Conservation (phyloP, 345 rosid species). For the Salix dunnii region DNA sequence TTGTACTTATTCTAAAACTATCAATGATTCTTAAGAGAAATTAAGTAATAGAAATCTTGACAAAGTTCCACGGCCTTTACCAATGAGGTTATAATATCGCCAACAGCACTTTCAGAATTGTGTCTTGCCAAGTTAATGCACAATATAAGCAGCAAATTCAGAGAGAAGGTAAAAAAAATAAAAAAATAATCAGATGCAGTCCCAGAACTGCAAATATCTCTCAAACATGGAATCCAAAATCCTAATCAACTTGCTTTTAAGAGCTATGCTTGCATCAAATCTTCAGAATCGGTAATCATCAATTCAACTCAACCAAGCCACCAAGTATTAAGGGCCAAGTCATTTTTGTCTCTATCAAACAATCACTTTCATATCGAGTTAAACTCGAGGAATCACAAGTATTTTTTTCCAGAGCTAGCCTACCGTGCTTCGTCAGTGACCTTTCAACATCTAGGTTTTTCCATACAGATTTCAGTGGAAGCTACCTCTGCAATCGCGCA, state of each 20-base stretch:
- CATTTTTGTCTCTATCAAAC: background rate
- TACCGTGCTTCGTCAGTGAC: background rate
- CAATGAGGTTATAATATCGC: background rate
- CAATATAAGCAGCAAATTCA: too few relatives aligned
- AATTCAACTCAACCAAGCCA: background rate
- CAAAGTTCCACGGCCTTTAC: background rate
- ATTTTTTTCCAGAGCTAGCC: background rate
- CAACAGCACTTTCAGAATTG: background rate
- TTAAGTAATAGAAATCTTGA: background rate
- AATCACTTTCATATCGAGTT: background rate
- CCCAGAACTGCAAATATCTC: background rate
- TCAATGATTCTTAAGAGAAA: background rate
- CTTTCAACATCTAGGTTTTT: background rate
- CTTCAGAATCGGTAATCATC: background rate
- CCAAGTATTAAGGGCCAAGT: background rate
- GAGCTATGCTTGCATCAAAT: background rate
- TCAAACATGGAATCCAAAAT: background rate
- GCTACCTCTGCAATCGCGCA: background rate
- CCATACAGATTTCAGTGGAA: background rate
- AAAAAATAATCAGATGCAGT: background rate
- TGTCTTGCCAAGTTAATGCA: background rate
- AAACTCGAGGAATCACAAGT: background rate
- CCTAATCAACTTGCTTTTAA: background rate
- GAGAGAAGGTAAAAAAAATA: too few relatives aligned
- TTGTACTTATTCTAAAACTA: background rate